phyloP scores from a whole-genome alignment of 768 basidiomycete genomes.

The Cyclocybe cylindracea region DNA sequence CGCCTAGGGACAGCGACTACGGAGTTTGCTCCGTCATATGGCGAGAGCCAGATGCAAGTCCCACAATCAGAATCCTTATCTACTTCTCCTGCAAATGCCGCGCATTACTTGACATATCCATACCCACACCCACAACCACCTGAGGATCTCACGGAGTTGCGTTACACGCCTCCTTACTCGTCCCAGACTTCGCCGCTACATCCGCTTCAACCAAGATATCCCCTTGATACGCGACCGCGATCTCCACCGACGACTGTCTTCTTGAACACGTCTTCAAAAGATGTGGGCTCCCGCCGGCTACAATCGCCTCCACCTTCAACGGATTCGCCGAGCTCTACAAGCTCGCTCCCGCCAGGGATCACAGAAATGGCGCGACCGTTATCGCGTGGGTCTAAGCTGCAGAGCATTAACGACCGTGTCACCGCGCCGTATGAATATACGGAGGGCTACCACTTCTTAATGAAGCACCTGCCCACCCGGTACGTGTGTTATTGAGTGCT shows the following conservation, averaged over 20 bases:
- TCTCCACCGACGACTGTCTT: constrained; percentile 39
- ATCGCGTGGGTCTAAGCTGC: constrained; percentile 39
- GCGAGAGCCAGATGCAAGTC: constrained; percentile 35
- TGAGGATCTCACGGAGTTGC: constrained; percentile 39
- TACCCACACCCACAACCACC: constrained; percentile 38
- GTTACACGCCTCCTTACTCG: constrained; percentile 36
- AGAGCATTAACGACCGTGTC: constrained; percentile 66
- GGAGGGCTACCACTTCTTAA: constrained; percentile 94
- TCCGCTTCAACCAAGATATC: constrained; percentile 54
- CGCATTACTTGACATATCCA: constrained; percentile 49
- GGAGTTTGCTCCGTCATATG: constrained; percentile 33
- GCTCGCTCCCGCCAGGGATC: constrained; percentile 39
- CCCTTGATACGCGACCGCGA: constrained; percentile 43
- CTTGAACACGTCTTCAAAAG: constrained; percentile 30
- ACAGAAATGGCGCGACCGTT: constrained; percentile 31
- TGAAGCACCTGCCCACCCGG: constrained; percentile 89
- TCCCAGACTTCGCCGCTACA: constrained; percentile 36
- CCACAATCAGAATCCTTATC: constrained; percentile 36
- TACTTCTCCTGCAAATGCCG: constrained; percentile 34
- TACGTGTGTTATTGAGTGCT: constrained; percentile 48
- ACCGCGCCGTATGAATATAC: constrained; percentile 91
- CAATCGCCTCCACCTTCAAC: constrained; percentile 41
- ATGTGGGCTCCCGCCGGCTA: constrained; percentile 29
- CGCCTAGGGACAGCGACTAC: constrained; percentile 25
- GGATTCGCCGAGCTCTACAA: constrained; percentile 39